A percentile compares a stretch with the other conserved stretches of the same genome.
These are phyloP conservation scores for Thelonectria rubi DNA, from an alignment of 2,329 filamentous ascomycete genomes.

Conservation along the genomic window DNA sequence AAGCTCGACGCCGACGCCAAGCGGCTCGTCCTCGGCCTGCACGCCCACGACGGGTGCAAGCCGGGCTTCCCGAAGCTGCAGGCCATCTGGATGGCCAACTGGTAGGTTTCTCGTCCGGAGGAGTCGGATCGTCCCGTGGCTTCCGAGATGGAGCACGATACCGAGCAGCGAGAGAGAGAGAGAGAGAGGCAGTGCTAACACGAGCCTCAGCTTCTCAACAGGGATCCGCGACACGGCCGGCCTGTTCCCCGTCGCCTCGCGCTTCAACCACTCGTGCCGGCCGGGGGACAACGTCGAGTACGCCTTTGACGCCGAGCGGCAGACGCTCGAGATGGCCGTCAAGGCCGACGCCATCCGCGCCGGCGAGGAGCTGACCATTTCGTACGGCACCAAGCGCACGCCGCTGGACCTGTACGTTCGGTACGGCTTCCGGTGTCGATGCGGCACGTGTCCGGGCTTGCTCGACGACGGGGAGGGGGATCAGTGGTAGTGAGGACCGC, in stretches of 20 bases:
- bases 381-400: slow-evolving; percentile 52
- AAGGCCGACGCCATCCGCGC: slow-evolving; percentile 46
- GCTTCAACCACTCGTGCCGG: slow-evolving; percentile 68
- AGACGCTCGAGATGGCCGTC: slow-evolving; percentile 54
- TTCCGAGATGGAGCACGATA: background rate
- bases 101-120: slow-evolving; percentile 47
- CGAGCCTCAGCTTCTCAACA: slow-evolving; percentile 42
- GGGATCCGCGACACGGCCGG: slow-evolving; percentile 44
- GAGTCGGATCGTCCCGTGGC: background rate
- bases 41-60: slow-evolving; percentile 46
- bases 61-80: slow-evolving; percentile 43
- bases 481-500: slow-evolving; percentile 24
- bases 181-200: background rate
- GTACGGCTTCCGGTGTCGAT: slow-evolving; percentile 64
- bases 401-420: slow-evolving; percentile 51
- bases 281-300: slow-evolving; percentile 56
- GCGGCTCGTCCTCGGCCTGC: slow-evolving; percentile 49
- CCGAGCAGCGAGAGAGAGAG: too few relatives aligned
- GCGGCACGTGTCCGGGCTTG: slow-evolving; percentile 54
- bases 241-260: slow-evolving; percentile 60
- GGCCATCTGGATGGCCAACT: slow-evolving; percentile 57
- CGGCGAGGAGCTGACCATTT: slow-evolving; percentile 62
- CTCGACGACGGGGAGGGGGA: slow-evolving; percentile 26
- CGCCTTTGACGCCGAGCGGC: slow-evolving; percentile 46
- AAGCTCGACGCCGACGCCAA: slow-evolving; percentile 45